These are phyloP conservation scores for Plasmodium coatneyi DNA, from an alignment of 169 alveolate species.

Conservation along the genomic window DNA sequence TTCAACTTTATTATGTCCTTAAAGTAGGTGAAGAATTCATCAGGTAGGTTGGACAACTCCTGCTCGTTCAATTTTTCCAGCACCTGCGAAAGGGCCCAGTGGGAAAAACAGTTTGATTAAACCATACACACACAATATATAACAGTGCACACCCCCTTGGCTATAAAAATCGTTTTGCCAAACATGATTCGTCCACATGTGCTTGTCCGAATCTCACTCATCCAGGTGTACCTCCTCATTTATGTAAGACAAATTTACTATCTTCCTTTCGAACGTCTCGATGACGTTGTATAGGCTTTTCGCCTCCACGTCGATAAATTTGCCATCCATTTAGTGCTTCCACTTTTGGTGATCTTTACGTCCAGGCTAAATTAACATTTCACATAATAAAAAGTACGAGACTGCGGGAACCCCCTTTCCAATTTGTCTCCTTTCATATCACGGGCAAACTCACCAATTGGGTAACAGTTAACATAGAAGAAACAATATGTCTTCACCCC, in stretches of 20 bases:
- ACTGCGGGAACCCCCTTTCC: background rate
- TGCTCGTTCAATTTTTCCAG: conserved; percentile 46
- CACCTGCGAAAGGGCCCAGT: background rate
- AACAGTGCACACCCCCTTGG: background rate
- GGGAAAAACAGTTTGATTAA: background rate
- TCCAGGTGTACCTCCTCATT: conserved; percentile 55
- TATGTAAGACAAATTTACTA: conserved; percentile 30
- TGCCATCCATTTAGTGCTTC: background rate
- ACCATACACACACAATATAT: background rate
- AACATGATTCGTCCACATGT: background rate
- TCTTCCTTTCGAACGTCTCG: conserved; percentile 50
- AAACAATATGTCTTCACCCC: background rate
- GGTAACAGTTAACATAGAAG: background rate
- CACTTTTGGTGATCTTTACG: background rate
- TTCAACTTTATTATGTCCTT: conserved; percentile 59
- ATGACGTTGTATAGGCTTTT: conserved; percentile 41
- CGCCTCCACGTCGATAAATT: conserved; percentile 49
- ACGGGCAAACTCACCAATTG: background rate
- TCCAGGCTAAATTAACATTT: background rate
- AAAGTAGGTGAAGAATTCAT: conserved; percentile 31
- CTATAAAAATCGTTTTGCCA: background rate
- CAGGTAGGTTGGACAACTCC: background rate
- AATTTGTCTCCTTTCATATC: background rate
- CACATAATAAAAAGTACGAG: background rate
- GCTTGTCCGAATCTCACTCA: background rate